A percentile compares a stretch with the other conserved stretches of the same genome.
Evolutionary conservation across 345 rosid species (phyloP).

Genomic region (Rhodamnia argentea): DNA sequence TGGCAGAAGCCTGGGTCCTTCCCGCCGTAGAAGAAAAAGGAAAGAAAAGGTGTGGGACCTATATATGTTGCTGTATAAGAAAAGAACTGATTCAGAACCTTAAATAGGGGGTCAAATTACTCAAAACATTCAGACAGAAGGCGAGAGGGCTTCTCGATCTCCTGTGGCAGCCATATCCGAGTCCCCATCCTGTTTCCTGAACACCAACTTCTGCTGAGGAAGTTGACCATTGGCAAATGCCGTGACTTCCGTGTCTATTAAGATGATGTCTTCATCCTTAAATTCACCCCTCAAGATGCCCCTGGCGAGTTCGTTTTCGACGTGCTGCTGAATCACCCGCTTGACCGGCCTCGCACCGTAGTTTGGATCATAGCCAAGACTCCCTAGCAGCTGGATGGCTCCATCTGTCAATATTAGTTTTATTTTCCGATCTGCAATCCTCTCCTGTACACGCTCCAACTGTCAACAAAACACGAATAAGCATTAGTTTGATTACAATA

Average conservation of each 20-base stretch:
- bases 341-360: conserved; percentile 98
- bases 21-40: background rate
- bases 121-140: background rate
- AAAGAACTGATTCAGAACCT: background rate
- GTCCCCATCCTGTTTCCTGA: conserved; percentile 32
- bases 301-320: conserved; percentile 93
- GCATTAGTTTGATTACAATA: background rate
- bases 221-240: conserved; percentile 67
- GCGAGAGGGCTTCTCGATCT: conserved; percentile 9
- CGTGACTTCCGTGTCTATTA: conserved; percentile 64
- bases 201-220: conserved; percentile 80
- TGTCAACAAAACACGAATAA: conserved; percentile 18
- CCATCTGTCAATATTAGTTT: conserved; percentile 56
- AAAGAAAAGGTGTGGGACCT: background rate
- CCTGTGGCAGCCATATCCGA: conserved; percentile 18
- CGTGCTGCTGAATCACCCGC: conserved; percentile 89
- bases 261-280: conserved; percentile 65
- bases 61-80: background rate
- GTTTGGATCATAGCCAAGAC: conserved; percentile 88
- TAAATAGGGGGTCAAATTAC: background rate
- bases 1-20: background rate
- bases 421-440: conserved; percentile 84
- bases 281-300: conserved; percentile 90
- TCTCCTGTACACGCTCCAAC: conserved; percentile 87
- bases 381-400: conserved; percentile 73